phyloP scores from a whole-genome alignment of 805 yeast species.

The Monosporozyma yasuniensis region DNA sequence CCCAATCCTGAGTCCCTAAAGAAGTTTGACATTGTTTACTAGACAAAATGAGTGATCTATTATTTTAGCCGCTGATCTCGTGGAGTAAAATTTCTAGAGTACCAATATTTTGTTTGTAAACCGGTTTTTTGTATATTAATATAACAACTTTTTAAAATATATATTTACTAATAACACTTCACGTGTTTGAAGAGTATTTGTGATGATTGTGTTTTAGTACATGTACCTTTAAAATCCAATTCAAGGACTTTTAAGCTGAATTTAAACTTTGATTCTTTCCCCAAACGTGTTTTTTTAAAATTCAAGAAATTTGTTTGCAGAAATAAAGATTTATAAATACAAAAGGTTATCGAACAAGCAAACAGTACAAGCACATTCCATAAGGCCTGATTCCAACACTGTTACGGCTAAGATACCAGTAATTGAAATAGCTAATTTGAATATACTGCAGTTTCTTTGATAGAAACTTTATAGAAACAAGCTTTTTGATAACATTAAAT shows the following conservation, averaged over 20 bases:
- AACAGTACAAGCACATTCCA: neutral
- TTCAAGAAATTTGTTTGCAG: neutral
- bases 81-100: no score
- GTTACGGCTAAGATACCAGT: neutral
- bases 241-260: neutral
- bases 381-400: neutral
- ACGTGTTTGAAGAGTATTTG: neutral
- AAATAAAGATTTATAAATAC: neutral
- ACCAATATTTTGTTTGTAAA: no score
- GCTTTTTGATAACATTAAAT: neutral
- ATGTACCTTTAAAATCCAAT: neutral
- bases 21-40: conserved; percentile 24
- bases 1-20: conserved; percentile 26
- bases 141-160: no score
- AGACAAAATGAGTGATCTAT: neutral
- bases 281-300: neutral
- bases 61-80: conserved; percentile 16
- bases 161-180: no score
- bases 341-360: neutral
- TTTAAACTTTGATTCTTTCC: neutral
- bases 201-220: neutral
- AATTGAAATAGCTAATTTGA: neutral
- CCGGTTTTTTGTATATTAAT: no score
- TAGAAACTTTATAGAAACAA: neutral
- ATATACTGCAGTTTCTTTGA: neutral